These are phyloP conservation scores for Hemileccinum impolitum DNA, from an alignment of 768 basidiomycete species.

Conservation along the genomic window DNA sequence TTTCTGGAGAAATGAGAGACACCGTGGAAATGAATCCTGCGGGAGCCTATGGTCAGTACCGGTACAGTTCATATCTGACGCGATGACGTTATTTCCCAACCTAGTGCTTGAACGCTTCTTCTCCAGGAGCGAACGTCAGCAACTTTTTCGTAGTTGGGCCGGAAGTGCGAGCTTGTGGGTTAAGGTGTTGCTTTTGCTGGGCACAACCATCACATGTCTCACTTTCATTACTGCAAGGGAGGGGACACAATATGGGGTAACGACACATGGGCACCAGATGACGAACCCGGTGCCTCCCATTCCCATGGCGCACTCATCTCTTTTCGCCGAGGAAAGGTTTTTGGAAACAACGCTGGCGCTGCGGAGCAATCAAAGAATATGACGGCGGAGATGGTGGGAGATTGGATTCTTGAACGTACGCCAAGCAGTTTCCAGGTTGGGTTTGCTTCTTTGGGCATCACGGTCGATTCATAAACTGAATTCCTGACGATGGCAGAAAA, in stretches of 20 bases:
- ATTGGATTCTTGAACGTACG: slow-evolving; percentile 82
- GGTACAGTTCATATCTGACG: not conserved
- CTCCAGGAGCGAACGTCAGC: slow-evolving; percentile 82
- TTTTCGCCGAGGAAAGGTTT: slow-evolving; percentile 49
- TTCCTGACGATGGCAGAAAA: slow-evolving; percentile 42
- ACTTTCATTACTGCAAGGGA: slow-evolving; percentile 44
- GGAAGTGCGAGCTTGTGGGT: slow-evolving; percentile 94
- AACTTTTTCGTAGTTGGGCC: slow-evolving; percentile 92
- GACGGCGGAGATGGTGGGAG: slow-evolving; percentile 70
- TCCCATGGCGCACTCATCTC: slow-evolving; percentile 82
- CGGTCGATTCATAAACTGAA: not conserved
- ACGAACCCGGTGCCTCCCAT: slow-evolving; percentile 47
- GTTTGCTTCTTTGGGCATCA: slow-evolving; percentile 2
- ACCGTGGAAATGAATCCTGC: slow-evolving; percentile 84
- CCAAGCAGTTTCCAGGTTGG: slow-evolving; percentile 76
- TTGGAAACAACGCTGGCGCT: slow-evolving; percentile 3
- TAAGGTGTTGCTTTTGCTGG: slow-evolving; percentile 51
- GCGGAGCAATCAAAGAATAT: slow-evolving; percentile 50
- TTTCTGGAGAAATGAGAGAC: slow-evolving; percentile 95
- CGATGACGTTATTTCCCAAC: not conserved
- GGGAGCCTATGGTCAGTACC: slow-evolving; percentile 61
- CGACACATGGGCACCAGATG: slow-evolving; percentile 74
- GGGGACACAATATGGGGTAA: slow-evolving; percentile 86
- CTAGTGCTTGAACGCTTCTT: slow-evolving; percentile 86
- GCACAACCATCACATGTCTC: not conserved